Evolutionary conservation across 306 rosid genomes (phyloP), one percentile per base, ranked within the genome.

Genomic region (Lagenaria siceraria): DNA sequence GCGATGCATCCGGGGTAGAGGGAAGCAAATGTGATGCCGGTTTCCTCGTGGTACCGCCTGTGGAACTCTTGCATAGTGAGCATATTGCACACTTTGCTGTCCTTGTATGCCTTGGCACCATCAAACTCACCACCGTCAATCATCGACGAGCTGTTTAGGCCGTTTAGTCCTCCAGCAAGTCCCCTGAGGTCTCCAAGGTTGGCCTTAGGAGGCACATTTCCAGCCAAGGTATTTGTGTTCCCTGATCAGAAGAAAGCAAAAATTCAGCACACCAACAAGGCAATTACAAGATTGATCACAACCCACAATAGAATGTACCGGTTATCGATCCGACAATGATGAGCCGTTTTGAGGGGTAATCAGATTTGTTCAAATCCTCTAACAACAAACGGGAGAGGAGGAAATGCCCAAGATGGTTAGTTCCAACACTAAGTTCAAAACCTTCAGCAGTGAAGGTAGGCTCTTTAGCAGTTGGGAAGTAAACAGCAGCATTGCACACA

Each of bases 1-100:
- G 99, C 99, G 59, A 96, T 96, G 89, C 99, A 92, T 54, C 99
- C 98, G 0, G 99, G 99, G 87, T 96, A 96, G 75, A 96, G 97
- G 72, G 97, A 96, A 80, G 92, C 87, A 60, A 96, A 96, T 73
- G 97, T 86, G 75, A 96, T 76, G 61, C 98, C 99, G 13, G 99
- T 92, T 71, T 96, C 98, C 85, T 92, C 99, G 4, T 92, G 93
- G 88, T 25, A 90, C 36, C 93, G 87, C 80, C 85, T 85, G 78
- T 96, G 98, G 82, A 88, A 92, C 83, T 95, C 97, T 79, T 92
- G 98, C 99, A 96, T 95, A 60, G 89, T 90, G 61, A 96, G 97
- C 99, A 96, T 96, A 71, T 96, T 96, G 87, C 98, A 96, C 36
- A 96, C 98, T 83, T 92, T 96, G 91, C 98, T 92, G 92, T 96